Evolutionary conservation across 2,329 filamentous ascomycete species (phyloP).

Genomic region (Aspergillus quadricinctus): DNA sequence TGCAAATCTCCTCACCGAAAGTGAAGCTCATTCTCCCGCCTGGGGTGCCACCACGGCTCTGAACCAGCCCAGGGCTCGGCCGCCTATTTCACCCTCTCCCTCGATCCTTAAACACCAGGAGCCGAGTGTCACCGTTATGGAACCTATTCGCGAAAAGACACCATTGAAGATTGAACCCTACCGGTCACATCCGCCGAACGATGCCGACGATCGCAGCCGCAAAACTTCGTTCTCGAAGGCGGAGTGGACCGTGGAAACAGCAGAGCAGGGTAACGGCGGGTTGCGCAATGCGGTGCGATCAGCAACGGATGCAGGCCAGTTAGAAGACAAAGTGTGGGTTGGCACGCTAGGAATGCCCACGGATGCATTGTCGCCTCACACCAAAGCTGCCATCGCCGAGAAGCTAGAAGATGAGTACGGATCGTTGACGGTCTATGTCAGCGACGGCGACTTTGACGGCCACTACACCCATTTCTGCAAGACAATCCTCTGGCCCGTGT

Average conservation of each 20-base stretch:
- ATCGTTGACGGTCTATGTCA: slow-evolving; percentile 77
- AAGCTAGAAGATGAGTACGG: slow-evolving; percentile 75
- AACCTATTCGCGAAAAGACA: slow-evolving; percentile 17
- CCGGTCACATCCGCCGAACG: slow-evolving; percentile 10
- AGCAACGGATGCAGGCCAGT: slow-evolving; percentile 62
- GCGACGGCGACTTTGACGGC: slow-evolving; percentile 87
- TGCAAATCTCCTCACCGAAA: slow-evolving; percentile 57
- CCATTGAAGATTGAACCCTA: slow-evolving; percentile 8
- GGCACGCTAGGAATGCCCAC: slow-evolving; percentile 93
- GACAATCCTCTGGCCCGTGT: slow-evolving; percentile 94
- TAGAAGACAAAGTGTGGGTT: slow-evolving; percentile 80
- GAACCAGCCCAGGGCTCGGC: slow-evolving; percentile 74
- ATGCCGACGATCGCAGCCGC: slow-evolving; percentile 49
- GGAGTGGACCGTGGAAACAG: slow-evolving; percentile 76
- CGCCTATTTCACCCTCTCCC: slow-evolving; percentile 68
- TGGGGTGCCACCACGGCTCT: slow-evolving; percentile 65
- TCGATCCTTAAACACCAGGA: slow-evolving; percentile 68
- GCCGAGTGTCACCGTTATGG: slow-evolving; percentile 22
- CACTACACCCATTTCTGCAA: slow-evolving; percentile 97
- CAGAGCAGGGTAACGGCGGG: slow-evolving; percentile 88
- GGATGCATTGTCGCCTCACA: slow-evolving; percentile 70
- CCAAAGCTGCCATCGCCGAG: slow-evolving; percentile 79
- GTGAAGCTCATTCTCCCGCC: slow-evolving; percentile 68
- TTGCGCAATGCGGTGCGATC: slow-evolving; percentile 83
- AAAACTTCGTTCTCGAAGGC: slow-evolving; percentile 67